Conservation (phyloP, 1,139 yeast genomes). For the Candida labiduridarum region DNA sequence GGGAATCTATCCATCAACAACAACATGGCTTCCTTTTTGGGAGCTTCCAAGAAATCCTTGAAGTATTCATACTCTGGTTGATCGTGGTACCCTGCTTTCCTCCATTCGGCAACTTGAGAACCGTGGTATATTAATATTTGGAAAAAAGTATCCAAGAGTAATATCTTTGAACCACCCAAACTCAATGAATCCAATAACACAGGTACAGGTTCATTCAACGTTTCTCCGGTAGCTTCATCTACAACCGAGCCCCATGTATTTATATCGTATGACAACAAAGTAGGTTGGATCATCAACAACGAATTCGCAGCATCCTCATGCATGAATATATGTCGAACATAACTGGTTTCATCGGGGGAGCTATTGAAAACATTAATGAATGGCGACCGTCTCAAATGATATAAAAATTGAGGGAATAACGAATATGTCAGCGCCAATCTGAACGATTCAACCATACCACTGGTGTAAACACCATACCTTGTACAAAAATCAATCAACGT, state of each 20-base stretch:
- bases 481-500: slow-evolving; percentile 81
- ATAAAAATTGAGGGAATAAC: slow-evolving; percentile 73
- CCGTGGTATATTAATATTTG: slow-evolving; percentile 96
- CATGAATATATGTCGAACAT: slow-evolving; percentile 64
- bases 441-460: slow-evolving; percentile 76
- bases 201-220: slow-evolving; percentile 48
- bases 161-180: slow-evolving; percentile 58
- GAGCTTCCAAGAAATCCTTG: slow-evolving; percentile 83
- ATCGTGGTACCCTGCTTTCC: slow-evolving; percentile 93
- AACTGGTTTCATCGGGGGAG: slow-evolving; percentile 80
- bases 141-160: slow-evolving; percentile 84
- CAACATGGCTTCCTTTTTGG: slow-evolving; percentile 90
- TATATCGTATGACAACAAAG: slow-evolving; percentile 64
- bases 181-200: slow-evolving; percentile 72
- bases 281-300: slow-evolving; percentile 76
- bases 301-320: slow-evolving; percentile 70
- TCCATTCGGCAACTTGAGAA: slow-evolving; percentile 93
- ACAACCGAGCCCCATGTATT: slow-evolving; percentile 44
- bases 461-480: slow-evolving; percentile 84
- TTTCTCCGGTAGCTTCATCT: slow-evolving; percentile 46
- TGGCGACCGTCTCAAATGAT: slow-evolving; percentile 70
- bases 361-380: slow-evolving; percentile 71
- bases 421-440: slow-evolving; percentile 77
- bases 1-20: slow-evolving; percentile 93
- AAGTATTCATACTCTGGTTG: slow-evolving; percentile 88